These are phyloP conservation scores for Talaromyces sp. DNA, from an alignment of 2,329 filamentous ascomycete genomes.

Conservation along the genomic window DNA sequence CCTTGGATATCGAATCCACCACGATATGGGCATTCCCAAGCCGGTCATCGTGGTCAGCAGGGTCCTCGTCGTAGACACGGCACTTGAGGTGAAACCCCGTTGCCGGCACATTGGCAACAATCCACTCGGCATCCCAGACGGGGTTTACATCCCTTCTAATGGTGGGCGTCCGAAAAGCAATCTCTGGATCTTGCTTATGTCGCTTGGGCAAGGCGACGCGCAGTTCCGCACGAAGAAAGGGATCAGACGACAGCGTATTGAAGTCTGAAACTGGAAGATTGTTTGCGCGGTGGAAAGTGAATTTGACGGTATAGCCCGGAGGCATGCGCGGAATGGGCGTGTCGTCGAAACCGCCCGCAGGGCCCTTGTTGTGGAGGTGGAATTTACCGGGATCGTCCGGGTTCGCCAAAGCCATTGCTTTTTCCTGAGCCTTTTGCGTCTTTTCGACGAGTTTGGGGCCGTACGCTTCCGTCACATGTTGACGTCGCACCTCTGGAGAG, in stretches of 20 bases:
- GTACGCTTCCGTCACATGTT: slow-evolving; percentile 28
- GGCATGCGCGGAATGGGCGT: slow-evolving; percentile 72
- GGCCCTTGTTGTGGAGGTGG: slow-evolving; percentile 31
- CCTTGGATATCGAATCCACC: slow-evolving; percentile 55
- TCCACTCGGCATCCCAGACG: slow-evolving; percentile 79
- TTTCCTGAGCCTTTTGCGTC: slow-evolving; percentile 35
- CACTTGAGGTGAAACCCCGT: slow-evolving; percentile 81
- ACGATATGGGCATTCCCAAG: slow-evolving; percentile 78
- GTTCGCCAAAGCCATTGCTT: slow-evolving; percentile 22
- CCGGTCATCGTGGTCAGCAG: slow-evolving; percentile 77
- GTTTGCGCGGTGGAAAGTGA: slow-evolving; percentile 75
- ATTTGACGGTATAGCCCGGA: slow-evolving; percentile 76
- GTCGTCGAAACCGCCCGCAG: slow-evolving; percentile 72
- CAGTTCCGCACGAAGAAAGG: slow-evolving; percentile 74
- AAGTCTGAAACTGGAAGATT: slow-evolving; percentile 83
- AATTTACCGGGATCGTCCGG: slow-evolving; percentile 11
- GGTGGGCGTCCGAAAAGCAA: slow-evolving; percentile 72
- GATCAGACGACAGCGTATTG: slow-evolving; percentile 72
- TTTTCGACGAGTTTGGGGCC: slow-evolving; percentile 33
- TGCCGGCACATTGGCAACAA: slow-evolving; percentile 78
- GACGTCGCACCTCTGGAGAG: slow-evolving; percentile 17
- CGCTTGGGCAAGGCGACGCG: slow-evolving; percentile 64
- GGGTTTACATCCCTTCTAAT: slow-evolving; percentile 68
- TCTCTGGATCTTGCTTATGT: slow-evolving; percentile 79
- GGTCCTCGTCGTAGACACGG: slow-evolving; percentile 85